Evolutionary conservation across 495 filamentous ascomycete genomes (phyloP).

Genomic region (Xylaria nigripes): DNA sequence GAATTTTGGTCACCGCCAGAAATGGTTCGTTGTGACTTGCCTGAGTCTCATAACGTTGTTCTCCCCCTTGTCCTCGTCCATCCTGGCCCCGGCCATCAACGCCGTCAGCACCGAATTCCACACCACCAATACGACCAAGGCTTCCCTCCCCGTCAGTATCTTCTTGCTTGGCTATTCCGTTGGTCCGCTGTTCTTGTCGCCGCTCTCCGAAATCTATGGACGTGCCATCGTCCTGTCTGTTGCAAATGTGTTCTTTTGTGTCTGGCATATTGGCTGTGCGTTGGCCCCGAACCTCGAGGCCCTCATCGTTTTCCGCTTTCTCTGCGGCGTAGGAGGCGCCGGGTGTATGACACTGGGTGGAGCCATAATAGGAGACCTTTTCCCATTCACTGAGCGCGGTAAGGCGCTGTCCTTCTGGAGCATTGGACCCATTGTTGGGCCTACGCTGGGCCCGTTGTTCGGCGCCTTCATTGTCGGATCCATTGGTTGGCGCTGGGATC

Average conservation of each 20-base stretch:
- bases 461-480: constrained; percentile 45
- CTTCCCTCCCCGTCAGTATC: constrained; percentile 32
- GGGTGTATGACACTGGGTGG: constrained; percentile 45
- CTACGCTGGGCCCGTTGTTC: constrained; percentile 39
- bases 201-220: constrained; percentile 69
- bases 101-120: constrained; percentile 47
- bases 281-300: constrained; percentile 49
- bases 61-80: constrained; percentile 56
- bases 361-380: constrained; percentile 51
- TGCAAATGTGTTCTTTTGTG: constrained; percentile 59
- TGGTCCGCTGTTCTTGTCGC: constrained; percentile 43
- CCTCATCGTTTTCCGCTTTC: constrained; percentile 57
- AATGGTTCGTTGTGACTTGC: constrained; percentile 60
- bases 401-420: constrained; percentile 49
- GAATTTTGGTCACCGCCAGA: constrained; percentile 54
- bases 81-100: constrained; percentile 53
- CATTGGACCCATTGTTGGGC: constrained; percentile 35
- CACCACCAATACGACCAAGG: constrained; percentile 28
- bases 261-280: constrained; percentile 64
- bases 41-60: constrained; percentile 47
- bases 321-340: constrained; percentile 53
- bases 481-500: constrained; percentile 55
- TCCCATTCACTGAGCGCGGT: constrained; percentile 46
- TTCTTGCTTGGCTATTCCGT: constrained; percentile 38
- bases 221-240: constrained; percentile 52